A percentile compares a stretch with the other conserved stretches of the same genome.
Evolutionary conservation across 2,329 filamentous ascomycete species (phyloP).

Genomic region (Magnaporthiopsis poae): DNA sequence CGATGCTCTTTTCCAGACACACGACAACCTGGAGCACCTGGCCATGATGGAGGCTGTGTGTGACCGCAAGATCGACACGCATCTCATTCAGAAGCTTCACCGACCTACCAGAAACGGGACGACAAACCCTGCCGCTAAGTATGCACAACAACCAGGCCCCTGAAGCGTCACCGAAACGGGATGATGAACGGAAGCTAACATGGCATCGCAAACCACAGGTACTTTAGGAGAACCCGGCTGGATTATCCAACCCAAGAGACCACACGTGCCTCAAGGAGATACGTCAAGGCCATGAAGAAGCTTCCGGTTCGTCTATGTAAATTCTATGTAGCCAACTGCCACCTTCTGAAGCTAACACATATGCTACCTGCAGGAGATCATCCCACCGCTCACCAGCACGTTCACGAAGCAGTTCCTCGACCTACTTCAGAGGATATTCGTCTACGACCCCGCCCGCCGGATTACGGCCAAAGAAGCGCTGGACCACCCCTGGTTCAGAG

Average conservation of each 20-base stretch:
- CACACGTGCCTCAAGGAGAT: conserved; percentile 52
- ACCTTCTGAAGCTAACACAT: conserved; percentile 15
- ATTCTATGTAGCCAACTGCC: background rate
- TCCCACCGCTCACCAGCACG: conserved; percentile 41
- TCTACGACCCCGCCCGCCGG: conserved; percentile 55
- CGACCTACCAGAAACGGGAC: conserved; percentile 44
- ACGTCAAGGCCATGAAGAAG: conserved; percentile 64
- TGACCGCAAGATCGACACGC: conserved; percentile 46
- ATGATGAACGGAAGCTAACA: background rate
- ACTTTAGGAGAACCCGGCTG: conserved; percentile 56
- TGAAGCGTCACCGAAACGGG: background rate
- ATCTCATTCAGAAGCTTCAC: conserved; percentile 48
- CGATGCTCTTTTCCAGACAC: conserved; percentile 61
- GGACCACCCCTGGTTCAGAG: conserved; percentile 59
- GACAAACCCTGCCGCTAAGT: conserved; percentile 58
- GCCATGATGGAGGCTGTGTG: conserved; percentile 69
- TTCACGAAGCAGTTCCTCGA: conserved; percentile 57
- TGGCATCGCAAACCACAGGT: conserved; percentile 30
- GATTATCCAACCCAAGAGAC: conserved; percentile 58
- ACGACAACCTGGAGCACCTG: conserved; percentile 62
- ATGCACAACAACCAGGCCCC: conserved; percentile 14
- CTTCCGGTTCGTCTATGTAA: conserved; percentile 36
- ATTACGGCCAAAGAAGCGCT: conserved; percentile 59
- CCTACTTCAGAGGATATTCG: conserved; percentile 55
- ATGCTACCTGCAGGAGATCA: conserved; percentile 45